Conservation (phyloP, 139 green algal species). For the Parachlorella kessleri region DNA sequence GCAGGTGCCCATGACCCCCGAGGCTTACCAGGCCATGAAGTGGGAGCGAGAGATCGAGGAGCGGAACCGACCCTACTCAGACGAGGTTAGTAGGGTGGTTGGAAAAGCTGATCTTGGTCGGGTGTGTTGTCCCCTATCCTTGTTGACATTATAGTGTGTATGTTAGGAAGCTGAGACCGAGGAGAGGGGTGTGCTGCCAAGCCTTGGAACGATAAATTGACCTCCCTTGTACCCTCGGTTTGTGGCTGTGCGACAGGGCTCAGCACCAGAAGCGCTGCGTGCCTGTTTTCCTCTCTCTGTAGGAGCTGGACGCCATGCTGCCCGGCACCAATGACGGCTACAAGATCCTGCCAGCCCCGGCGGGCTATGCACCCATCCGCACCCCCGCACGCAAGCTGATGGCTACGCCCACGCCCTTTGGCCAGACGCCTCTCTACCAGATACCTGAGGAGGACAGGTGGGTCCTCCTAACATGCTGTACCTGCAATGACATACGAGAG, state of each 20-base stretch:
- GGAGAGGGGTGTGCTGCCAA: too few relatives aligned
- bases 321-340: slow-evolving; percentile 87
- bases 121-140: too few relatives aligned
- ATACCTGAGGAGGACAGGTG: slow-evolving; percentile 32
- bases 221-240: too few relatives aligned
- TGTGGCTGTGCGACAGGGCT: too few relatives aligned
- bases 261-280: too few relatives aligned
- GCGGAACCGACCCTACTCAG: slow-evolving; percentile 78
- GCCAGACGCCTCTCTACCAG: slow-evolving; percentile 76
- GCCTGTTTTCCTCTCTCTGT: too few relatives aligned
- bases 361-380: slow-evolving; percentile 91
- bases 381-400: slow-evolving; percentile 94
- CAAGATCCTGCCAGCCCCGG: slow-evolving; percentile 80
- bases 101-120: too few relatives aligned
- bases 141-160: too few relatives aligned
- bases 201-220: too few relatives aligned
- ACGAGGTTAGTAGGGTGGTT: too few relatives aligned
- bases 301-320: slow-evolving; percentile 95
- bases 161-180: too few relatives aligned
- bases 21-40: slow-evolving; percentile 73
- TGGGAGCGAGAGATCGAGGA: slow-evolving; percentile 91
- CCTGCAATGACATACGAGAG: too few relatives aligned
- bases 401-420: slow-evolving; percentile 89
- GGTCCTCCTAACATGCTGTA: background rate
- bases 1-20: slow-evolving; percentile 73